Base-by-base conservation (phyloP, 768 basidiomycete genomes). In the Kwoniella europaea region DNA sequence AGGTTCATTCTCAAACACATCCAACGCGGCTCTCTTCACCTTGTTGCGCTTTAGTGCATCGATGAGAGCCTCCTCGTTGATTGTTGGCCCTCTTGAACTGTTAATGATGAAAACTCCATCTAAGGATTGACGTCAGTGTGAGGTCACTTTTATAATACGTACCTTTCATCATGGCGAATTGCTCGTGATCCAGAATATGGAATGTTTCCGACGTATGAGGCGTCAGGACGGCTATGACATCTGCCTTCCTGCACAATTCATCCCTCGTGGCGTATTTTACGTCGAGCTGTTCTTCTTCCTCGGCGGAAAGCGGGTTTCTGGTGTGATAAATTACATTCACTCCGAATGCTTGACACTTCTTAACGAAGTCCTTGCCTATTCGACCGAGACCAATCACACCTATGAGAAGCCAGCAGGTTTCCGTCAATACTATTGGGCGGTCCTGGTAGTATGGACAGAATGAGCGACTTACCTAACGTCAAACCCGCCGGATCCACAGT, bases 1-100 rank as follows among this genome's bases (percentile, higher is more conserved):
- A 71, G 75, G 18, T 63, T 85, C 84, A 10, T 74, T 63, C 61
- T 82, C 82, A 67, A 82, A 82, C 10, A 84, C 84, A 56, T 84
- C 84, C 3, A 85, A 72, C 4, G 76, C 84, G 0, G 79, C 84
- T 41, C 78, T 65, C n/a, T 68, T 59, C 12, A 85, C 74, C 35
- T 82, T 77, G 12, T 79, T 79, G 4, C 71, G 69, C 27, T 81
- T 56, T 10, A 85, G 69, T 16, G 84, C 83, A 15, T 71, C 62
- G 27, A 84, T 76, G 12, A 85, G 78, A 20, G 83, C 83, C 0
- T 72, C 72, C 55, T 82, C 79, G 64, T 81, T 70, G 60, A 85
- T 73, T 9, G 84, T 80, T 18, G 63, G 29, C 15, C 82, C 82
- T 41, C 82, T 66, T 5, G 80, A 74, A 2, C 77, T 80, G 76